Evolutionary conservation across 2,329 filamentous ascomycete genomes (phyloP), one percentile per base, ranked within the genome.

Genomic region (Venturia nashicola): DNA sequence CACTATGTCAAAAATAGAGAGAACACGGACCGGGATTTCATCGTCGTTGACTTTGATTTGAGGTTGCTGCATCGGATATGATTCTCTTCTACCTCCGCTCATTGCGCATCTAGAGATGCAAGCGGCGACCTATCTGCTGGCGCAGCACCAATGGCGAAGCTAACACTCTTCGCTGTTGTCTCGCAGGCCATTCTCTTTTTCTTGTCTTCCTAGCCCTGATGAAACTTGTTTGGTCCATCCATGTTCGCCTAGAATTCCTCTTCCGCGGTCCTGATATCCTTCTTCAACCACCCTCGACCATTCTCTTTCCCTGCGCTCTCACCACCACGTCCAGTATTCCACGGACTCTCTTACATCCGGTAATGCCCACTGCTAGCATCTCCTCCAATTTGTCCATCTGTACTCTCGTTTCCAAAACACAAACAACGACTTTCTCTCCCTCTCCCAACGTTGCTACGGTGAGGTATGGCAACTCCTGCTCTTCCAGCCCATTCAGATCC

Each of bases 311-410:
- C 74, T 87, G 86, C 55, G 83, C 84, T 72, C 87, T 85, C 57
- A 97, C 86, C 16, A 95, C 87, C 7, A 81, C 80, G 74, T 97
- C 92, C 70, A 99, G 73, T 61, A 96, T 88, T 68, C 85, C 82
- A 67, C 90, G 83, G 46, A 97, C 86, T 72, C 92, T 88, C 76
- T 88, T 91, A 75, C 93, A 97, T 5, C 92, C 94, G 73, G 97
- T 92, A 60, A 97, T 86, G 0, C 89, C 93, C 1, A 96, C 91
- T 0, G 90, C 91, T 69, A 99, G 78, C 92, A 99, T 96, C 0
- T 89, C 89, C 77, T 99, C 93, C 65, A 97, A 73, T 65, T 91
- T 83, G 65, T 82, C 82, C 67, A 89, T 84, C 75, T 95, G 89
- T n/a, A 96, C 87, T 59, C 90, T 85, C 63, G 87, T 94, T 80